A percentile compares a stretch with the other conserved stretches of the same genome.
These are phyloP conservation scores for Amanita brunnescens DNA, from an alignment of 768 basidiomycete species.

Conservation along the genomic window DNA sequence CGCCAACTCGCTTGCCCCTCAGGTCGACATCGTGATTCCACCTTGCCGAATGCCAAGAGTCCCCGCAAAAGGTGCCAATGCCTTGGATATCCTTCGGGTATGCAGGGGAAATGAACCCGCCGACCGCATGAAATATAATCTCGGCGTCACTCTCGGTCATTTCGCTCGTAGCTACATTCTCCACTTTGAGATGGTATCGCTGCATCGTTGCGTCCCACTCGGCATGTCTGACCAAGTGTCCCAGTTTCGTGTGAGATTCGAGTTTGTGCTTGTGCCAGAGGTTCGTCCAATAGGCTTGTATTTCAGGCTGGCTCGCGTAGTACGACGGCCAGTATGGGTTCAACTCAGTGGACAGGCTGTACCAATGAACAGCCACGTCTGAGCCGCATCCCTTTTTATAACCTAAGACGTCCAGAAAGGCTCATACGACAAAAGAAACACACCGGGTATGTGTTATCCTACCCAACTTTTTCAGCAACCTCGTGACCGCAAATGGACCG, in stretches of 20 bases:
- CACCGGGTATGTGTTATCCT: constrained; percentile 53
- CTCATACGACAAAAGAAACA: constrained; percentile 8
- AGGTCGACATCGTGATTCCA: constrained; percentile 49
- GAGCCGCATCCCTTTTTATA: constrained; percentile 40
- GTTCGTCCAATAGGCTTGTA: constrained; percentile 40
- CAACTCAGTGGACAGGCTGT: constrained; percentile 44
- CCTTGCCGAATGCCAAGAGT: constrained; percentile 43
- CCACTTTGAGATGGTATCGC: constrained; percentile 32
- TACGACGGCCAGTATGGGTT: constrained; percentile 43
- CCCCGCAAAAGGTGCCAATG: constrained; percentile 37
- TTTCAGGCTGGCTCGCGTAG: constrained; percentile 40
- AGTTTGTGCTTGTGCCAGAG: constrained; percentile 39
- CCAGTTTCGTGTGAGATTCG: constrained; percentile 31
- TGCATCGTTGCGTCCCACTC: constrained; percentile 37
- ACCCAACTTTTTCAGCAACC: neutral
- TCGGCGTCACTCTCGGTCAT: constrained; percentile 29
- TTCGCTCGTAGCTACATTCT: constrained; percentile 28
- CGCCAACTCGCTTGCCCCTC: constrained; percentile 44
- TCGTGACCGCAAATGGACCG: too few relatives aligned
- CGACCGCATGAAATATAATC: constrained; percentile 41
- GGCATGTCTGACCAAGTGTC: constrained; percentile 29
- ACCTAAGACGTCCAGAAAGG: neutral
- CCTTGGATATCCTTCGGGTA: constrained; percentile 37
- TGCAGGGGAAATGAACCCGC: constrained; percentile 38
- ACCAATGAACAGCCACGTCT: constrained; percentile 48